Evolutionary conservation across 1,139 yeast genomes (phyloP), one percentile per base, ranked within the genome.

Genomic region (Candida neerlandica): DNA sequence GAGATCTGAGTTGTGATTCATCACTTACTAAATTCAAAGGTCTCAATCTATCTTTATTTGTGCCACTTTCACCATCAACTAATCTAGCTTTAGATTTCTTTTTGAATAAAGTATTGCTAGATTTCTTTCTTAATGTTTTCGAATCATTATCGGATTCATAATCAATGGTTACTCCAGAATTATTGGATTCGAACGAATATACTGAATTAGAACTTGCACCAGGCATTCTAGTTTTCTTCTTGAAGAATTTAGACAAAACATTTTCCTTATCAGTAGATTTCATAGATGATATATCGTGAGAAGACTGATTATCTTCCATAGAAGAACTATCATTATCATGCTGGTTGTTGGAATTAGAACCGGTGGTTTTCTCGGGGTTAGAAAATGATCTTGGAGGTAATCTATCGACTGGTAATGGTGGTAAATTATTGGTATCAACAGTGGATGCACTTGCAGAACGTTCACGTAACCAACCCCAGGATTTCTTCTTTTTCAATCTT

Each of bases 221-320:
- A 6, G 67, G 60, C 48, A 70, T 65, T 52, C 73, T 75, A 58
- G 70, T 63, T 54, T 73, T 75, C 61, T 75, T 71, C 59, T 73
- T 75, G 66, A 77, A 77, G 27, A 77, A 66, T 54, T 75, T 75
- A 23, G 74, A 59, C 16, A 77, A 72, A 49, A 75, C 73, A 51
- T 73, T 77, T 51, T 75, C 80, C 55, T 73, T 72, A 2, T 71
- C 69, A 3, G 49, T 32, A 6, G 47, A 40, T 32, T 46, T 44
- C 21, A 48, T 45, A 9, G 55, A 43, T 18, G 44, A 30, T 15
- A 27, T 26, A 27, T 49, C 49, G 23, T 23, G 41, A 5, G 32
- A 27, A 16, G 30, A 33, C 10, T 15, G 14, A 10, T 21, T 18
- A 33, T 42, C 44, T 9, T 21, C 37, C 2, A 30, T 12, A 11